These are phyloP conservation scores for Euphorbia schlechtendalii DNA, from an alignment of 441 rosid genomes.

Conservation along the genomic window DNA sequence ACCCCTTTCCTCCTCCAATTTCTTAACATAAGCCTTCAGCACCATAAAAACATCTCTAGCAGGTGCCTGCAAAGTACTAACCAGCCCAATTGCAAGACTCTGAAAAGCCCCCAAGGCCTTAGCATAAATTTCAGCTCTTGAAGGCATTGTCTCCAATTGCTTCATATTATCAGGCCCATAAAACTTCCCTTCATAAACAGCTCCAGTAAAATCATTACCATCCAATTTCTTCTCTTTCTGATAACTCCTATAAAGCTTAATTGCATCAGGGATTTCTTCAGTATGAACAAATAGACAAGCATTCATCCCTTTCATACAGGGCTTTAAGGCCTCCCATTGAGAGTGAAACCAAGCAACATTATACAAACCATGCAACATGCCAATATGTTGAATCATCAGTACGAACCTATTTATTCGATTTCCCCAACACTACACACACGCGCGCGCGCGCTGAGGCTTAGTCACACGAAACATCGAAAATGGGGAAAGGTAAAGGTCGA, in stretches of 20 bases:
- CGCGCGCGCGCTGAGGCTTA: too few species aligned
- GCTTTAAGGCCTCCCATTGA: conserved; percentile 67
- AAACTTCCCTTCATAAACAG: conserved; percentile 83
- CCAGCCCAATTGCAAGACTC: conserved; percentile 60
- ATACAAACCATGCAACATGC: too few species aligned
- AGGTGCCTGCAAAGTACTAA: conserved; percentile 80
- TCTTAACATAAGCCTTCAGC: conserved; percentile 79
- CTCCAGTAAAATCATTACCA: conserved; percentile 69
- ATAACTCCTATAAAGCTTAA: conserved; percentile 75
- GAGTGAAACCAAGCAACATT: too few species aligned
- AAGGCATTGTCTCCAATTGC: conserved; percentile 68
- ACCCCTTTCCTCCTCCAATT: conserved; percentile 69
- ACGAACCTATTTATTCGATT: too few species aligned
- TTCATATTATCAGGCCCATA: conserved; percentile 74
- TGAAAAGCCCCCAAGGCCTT: conserved; percentile 71
- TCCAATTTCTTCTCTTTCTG: conserved; percentile 72
- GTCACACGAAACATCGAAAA: too few species aligned
- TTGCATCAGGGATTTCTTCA: conserved; percentile 80
- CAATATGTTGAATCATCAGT: too few species aligned
- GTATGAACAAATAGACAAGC: conserved; percentile 86
- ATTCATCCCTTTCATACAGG: conserved; percentile 97
- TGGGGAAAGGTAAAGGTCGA: not conserved
- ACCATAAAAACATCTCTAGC: conserved; percentile 74
- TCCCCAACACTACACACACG: too few species aligned
- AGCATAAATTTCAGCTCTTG: conserved; percentile 78